phyloP scores from a whole-genome alignment of 148 eudicot genomes.

The Mesembryanthemum crystallinum region DNA sequence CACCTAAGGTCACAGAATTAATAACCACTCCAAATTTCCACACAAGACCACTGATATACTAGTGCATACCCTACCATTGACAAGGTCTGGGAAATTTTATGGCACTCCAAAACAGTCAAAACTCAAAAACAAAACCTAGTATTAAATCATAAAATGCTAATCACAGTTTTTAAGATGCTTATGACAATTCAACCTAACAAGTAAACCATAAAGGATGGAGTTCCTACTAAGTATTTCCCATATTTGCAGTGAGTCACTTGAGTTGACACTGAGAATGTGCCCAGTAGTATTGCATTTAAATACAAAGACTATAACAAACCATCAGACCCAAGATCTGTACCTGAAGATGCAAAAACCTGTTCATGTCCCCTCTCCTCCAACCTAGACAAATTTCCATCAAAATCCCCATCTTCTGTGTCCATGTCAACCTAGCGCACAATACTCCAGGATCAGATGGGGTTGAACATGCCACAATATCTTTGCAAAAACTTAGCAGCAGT shows the following conservation, averaged over 20 bases:
- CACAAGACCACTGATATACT: background rate
- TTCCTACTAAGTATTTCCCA: background rate
- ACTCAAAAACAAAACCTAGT: too few relatives aligned
- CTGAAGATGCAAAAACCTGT: constrained; percentile 23
- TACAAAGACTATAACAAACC: constrained; percentile 43
- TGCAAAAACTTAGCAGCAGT: constrained; percentile 5
- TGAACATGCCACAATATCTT: constrained; percentile 11
- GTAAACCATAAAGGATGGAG: background rate
- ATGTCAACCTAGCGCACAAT: constrained; percentile 71
- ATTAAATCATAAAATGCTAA: too few relatives aligned
- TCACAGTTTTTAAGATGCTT: too few relatives aligned
- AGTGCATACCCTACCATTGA: background rate
- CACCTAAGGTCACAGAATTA: too few relatives aligned
- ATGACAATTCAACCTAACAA: too few relatives aligned
- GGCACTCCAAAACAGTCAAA: too few relatives aligned
- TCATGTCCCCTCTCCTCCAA: constrained; percentile 44
- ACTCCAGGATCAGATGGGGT: constrained; percentile 16
- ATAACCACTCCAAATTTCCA: background rate
- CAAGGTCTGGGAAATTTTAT: background rate
- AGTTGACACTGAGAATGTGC: background rate
- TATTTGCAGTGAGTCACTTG: background rate
- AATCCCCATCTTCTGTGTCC: constrained; percentile 82
- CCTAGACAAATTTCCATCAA: constrained; percentile 31
- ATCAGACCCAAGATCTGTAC: constrained; percentile 22
- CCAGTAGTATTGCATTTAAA: background rate